Evolutionary conservation across 2,329 filamentous ascomycete genomes (phyloP).

Genomic region (Curvularia sp.): DNA sequence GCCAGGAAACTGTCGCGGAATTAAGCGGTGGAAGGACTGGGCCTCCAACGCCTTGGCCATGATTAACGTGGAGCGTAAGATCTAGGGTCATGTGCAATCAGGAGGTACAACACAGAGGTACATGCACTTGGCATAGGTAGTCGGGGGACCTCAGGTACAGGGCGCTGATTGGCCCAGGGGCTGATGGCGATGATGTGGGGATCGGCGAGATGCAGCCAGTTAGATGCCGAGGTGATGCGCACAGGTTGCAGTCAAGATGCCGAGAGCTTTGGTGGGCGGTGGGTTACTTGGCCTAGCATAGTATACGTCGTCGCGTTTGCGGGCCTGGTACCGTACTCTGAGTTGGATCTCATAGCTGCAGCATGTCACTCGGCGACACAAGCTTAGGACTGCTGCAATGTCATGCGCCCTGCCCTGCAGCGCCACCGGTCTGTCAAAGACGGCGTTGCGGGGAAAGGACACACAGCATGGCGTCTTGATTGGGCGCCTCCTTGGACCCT

Average conservation of each 20-base stretch:
- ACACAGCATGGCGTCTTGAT: not conserved
- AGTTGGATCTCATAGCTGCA: not conserved
- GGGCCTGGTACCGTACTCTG: not conserved
- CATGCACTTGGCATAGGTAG: constrained; percentile 9
- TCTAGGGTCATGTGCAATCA: constrained; percentile 11
- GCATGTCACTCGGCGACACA: too few species aligned
- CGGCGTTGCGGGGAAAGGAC: constrained; percentile 1
- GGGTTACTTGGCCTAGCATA: not conserved
- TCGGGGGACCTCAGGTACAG: constrained; percentile 41
- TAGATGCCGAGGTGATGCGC: constrained; percentile 16
- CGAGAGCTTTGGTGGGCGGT: constrained; percentile 9
- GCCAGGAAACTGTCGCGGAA: constrained; percentile 7
- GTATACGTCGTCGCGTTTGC: not conserved
- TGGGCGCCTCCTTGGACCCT: not conserved
- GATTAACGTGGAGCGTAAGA: constrained; percentile 7
- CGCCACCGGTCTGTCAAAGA: not conserved
- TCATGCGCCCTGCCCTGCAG: constrained; percentile 5
- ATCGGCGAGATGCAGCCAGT: constrained; percentile 37
- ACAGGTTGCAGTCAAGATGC: constrained; percentile 8
- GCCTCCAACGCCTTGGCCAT: constrained; percentile 9
- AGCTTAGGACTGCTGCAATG: constrained; percentile 3
- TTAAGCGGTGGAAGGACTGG: constrained; percentile 6
- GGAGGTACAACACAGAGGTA: constrained; percentile 29
- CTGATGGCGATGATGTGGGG: constrained; percentile 39
- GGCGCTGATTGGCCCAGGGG: constrained; percentile 36